Base-by-base conservation (phyloP, 169 alveolate species). In the Eimeria nieschulzi region DNA sequence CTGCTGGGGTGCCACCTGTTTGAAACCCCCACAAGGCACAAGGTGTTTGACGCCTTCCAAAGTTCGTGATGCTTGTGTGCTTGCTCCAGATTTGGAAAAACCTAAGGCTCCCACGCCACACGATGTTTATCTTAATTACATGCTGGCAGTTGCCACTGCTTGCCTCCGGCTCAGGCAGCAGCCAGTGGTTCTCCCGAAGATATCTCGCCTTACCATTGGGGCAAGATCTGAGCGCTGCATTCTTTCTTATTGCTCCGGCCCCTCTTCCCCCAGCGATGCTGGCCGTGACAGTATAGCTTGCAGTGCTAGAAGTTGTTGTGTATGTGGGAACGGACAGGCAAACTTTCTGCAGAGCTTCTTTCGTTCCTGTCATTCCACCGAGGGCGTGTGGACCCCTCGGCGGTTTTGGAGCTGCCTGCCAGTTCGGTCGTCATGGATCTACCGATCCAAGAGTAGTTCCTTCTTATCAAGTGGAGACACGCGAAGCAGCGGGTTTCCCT, bases 371-470 rank as follows among this genome's bases (percentile, higher is more conserved):
- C 46, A 33, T 33, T 33, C 46, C 46, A 33, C 46, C 46, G 46
- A 33, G 46, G 46, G 46, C 3, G 46, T 33, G 46, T 33, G 46
- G 6, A 33, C 88, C 56, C 59, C 55, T 25, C 55, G 70, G 76
- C 75, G 88, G 19, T 80, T 72, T 64, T n/a, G 71, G 21, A 80
- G 88, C 88, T 80, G 76, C 88, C 75, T 61, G 46, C 73, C 88
- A 33, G 23, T 80, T 21, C 56, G 88, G 88, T 33, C 88, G 12
- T 56, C 88, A 56, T 19, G 26, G 26, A 21, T 15, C 12, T 80
- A 75, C 59, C 51, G n/a, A 6, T 46, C 71, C 88, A 80, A 6
- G 72, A 39, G 26, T 33, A 61, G 12, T 80, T 10, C 39, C 76
- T 66, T n/a, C 26, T 23, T 75, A 33, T 33, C 19, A 33, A n/a